Evolutionary conservation across 2,329 filamentous ascomycete species (phyloP), one percentile per base, ranked within the genome.

Genomic region (Orbilia quercus): DNA sequence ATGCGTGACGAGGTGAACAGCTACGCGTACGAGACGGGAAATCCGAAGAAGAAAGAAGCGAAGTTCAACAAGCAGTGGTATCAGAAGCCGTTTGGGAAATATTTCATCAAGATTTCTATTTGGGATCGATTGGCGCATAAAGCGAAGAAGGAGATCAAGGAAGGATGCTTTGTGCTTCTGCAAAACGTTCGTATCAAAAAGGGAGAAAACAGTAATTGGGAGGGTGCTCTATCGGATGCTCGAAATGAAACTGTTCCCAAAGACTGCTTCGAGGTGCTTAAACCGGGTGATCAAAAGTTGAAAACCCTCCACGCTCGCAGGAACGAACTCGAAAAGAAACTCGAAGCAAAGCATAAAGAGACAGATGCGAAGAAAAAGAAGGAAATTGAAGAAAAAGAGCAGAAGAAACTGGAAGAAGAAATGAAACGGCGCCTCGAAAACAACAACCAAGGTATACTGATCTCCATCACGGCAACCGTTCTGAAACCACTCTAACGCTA

Each of bases 161-260:
- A 64, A 48, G 67, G 67, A 6, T 25, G 28, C 16, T 65, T 53
- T 16, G 11, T 72, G 9, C 12, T 51, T 7, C 14, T 65, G 1
- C 47, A 34, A 18, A 72, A 72, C 23, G 54, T 72, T 34, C n/a
- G 54, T 7, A 72, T 72, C n/a, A 60, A 65, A 25, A 25, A 28
- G 11, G 54, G 59, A 18, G 50, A 50, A 20, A 40, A 58, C n/a
- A 44, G 51, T 1, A 45, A 50, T 1, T 59, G 45, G 36, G 67
- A 72, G 38, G 67, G 67, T 14, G n/a, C 44, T 0, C 45, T 72
- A 18, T 54, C 45, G 3, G 44, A 58, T 2, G 20, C 20, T 9
- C 54, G 34, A 23, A 58, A 51, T n/a, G 18, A 50, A n/a, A 47
- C n/a, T 2, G n/a, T 20, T 7, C 28, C 16, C 2, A 48, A 28